These are phyloP conservation scores for Iberis pinnata DNA, from an alignment of 345 rosid species.

Conservation along the genomic window DNA sequence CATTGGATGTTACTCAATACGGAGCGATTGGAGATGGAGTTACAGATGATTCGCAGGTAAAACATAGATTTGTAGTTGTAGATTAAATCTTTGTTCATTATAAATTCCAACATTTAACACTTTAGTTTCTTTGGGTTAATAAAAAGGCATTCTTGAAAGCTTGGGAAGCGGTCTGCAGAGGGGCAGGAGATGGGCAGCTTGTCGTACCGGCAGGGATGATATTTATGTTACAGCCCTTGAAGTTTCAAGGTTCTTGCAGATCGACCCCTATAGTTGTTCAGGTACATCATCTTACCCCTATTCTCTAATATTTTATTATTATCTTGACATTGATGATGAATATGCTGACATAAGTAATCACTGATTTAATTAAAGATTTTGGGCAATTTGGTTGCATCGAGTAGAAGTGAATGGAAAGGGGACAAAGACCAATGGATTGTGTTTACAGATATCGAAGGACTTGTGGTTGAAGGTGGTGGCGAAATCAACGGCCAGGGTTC, in stretches of 20 bases:
- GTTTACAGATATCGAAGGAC: constrained; percentile 25
- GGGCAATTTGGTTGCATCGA: constrained; percentile 36
- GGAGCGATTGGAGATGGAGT: constrained; percentile 35
- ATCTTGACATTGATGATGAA: background rate
- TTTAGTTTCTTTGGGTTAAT: background rate
- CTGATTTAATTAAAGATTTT: constrained; percentile 23
- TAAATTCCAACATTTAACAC: background rate
- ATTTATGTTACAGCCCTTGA: constrained; percentile 35
- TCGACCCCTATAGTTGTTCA: constrained; percentile 26
- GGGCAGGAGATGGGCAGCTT: constrained; percentile 17
- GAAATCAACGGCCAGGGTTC: constrained; percentile 37
- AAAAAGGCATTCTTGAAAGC: constrained; percentile 37
- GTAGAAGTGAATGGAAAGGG: constrained; percentile 27
- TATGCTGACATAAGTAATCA: background rate
- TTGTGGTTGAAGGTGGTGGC: constrained; percentile 31
- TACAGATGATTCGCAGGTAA: constrained; percentile 29
- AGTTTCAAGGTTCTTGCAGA: constrained; percentile 39
- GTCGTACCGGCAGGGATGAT: constrained; percentile 26
- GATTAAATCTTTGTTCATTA: background rate
- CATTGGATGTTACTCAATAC: constrained; percentile 29
- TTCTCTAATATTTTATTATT: background rate
- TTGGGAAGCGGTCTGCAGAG: constrained; percentile 34
- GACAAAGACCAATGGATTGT: constrained; percentile 29
- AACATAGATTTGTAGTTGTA: background rate
- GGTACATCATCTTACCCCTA: constrained; percentile 29